These are phyloP conservation scores for Fusarium guadeloupense DNA, from an alignment of 2,329 filamentous ascomycete species.

Conservation along the genomic window DNA sequence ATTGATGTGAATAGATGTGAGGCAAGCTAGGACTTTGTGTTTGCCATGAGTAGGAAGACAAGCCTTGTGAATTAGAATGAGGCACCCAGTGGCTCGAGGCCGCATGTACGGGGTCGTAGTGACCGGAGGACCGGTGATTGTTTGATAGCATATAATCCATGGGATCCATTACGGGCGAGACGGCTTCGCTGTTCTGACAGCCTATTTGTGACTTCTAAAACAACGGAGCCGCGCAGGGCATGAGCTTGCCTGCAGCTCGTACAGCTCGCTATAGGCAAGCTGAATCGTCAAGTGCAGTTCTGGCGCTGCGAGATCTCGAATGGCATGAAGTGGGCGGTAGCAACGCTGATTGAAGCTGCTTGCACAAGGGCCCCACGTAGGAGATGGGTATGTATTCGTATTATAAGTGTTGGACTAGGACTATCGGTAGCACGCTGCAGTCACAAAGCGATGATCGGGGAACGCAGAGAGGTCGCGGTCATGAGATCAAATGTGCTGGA, in stretches of 20 bases:
- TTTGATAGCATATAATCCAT: slow-evolving; percentile 41
- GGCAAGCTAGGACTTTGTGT: slow-evolving; percentile 27
- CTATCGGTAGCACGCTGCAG: slow-evolving; percentile 44
- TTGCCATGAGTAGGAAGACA: slow-evolving; percentile 38
- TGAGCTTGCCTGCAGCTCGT: slow-evolving; percentile 7
- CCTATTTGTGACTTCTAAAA: not conserved
- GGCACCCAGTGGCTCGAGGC: slow-evolving; percentile 40
- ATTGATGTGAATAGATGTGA: slow-evolving; percentile 33
- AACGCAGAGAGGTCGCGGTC: slow-evolving; percentile 38
- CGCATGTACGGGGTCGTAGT: slow-evolving; percentile 44
- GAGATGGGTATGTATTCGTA: slow-evolving; percentile 37
- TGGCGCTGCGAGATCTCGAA: slow-evolving; percentile 14
- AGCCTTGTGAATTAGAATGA: slow-evolving; percentile 34
- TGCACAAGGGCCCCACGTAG: slow-evolving; percentile 23
- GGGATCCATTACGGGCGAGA: slow-evolving; percentile 40
- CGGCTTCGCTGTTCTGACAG: slow-evolving; percentile 6
- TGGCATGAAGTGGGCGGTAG: slow-evolving; percentile 13
- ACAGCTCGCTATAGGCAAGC: not conserved
- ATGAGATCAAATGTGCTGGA: slow-evolving; percentile 35
- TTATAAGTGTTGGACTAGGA: slow-evolving; percentile 43
- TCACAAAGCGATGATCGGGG: slow-evolving; percentile 40
- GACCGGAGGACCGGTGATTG: slow-evolving; percentile 34
- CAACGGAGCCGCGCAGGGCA: slow-evolving; percentile 10
- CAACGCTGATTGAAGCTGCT: slow-evolving; percentile 13
- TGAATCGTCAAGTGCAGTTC: slow-evolving; percentile 2